Percentiles rank a stretch among this genome's conserved stretches.
Evolutionary conservation across 129 eudicot genomes (phyloP).

Genomic region (Tagetes patula): DNA sequence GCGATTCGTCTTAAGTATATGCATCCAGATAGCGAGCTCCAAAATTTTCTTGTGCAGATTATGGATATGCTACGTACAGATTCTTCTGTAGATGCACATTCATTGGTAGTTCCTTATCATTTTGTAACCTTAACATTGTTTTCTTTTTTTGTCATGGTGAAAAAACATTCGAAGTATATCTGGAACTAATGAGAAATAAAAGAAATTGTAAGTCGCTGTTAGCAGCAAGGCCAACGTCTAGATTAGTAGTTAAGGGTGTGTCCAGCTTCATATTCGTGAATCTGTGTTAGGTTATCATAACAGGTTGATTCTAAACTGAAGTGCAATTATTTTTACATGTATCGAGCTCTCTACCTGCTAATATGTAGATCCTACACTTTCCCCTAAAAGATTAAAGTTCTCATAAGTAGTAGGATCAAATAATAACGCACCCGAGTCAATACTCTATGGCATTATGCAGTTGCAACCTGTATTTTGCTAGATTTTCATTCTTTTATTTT

Average conservation of each 20-base stretch:
- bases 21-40: slow-evolving; percentile 93
- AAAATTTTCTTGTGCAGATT: slow-evolving; percentile 63
- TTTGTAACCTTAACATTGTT: slow-evolving; percentile 15
- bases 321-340: neutral
- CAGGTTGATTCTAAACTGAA: neutral
- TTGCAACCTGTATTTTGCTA: slow-evolving; percentile 18
- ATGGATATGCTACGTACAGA: slow-evolving; percentile 89
- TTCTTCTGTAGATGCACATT: slow-evolving; percentile 79
- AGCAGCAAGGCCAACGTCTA: neutral
- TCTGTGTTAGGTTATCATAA: slow-evolving; percentile 5
- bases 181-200: slow-evolving; percentile 2
- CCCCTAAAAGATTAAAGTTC: neutral
- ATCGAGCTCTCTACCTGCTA: slow-evolving; percentile 16
- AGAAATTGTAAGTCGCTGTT: neutral
- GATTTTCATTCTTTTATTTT: slow-evolving; percentile 15
- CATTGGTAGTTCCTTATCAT: slow-evolving; percentile 64
- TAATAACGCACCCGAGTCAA: slow-evolving; percentile 15
- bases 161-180: neutral
- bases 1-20: slow-evolving; percentile 75
- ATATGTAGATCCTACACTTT: neutral
- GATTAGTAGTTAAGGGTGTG: slow-evolving; percentile 3
- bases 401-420: slow-evolving; percentile 5
- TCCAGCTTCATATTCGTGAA: neutral
- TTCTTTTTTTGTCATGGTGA: slow-evolving; percentile 23
- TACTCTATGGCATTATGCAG: slow-evolving; percentile 6